Conservation (phyloP, 2,329 filamentous ascomycete species). For the Sporothrix curviconia region DNA sequence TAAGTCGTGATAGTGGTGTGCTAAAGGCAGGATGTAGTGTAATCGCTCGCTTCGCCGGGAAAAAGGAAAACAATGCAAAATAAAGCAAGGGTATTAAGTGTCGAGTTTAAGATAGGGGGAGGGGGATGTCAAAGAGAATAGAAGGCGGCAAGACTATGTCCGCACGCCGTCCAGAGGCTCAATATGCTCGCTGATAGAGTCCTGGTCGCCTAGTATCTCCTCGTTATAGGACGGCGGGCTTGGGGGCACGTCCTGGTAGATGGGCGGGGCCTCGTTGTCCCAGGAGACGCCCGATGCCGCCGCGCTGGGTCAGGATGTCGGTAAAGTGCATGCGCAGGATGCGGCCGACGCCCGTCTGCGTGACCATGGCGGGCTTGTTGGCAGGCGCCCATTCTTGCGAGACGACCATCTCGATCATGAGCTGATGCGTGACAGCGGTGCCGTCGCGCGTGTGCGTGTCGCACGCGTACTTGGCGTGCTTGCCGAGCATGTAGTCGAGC, state of each 20-base stretch:
- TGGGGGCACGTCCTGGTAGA: conserved; percentile 88
- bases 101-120: not conserved
- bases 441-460: conserved; percentile 70
- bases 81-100: not conserved
- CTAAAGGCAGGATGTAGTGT: not conserved
- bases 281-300: conserved; percentile 86
- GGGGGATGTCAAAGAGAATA: not conserved
- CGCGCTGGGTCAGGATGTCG: conserved; percentile 72
- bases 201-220: conserved; percentile 22
- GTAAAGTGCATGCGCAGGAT: conserved; percentile 91
- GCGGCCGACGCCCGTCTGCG: conserved; percentile 81
- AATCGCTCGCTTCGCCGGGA: not conserved
- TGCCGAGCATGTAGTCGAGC: conserved; percentile 64
- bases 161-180: conserved; percentile 28
- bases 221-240: conserved; percentile 67
- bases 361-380: conserved; percentile 60
- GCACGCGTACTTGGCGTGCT: conserved; percentile 61
- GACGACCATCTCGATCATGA: conserved; percentile 90
- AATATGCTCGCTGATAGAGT: conserved; percentile 32
- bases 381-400: conserved; percentile 80
- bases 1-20: not conserved
- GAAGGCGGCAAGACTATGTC: not conserved
- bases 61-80: not conserved
- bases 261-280: conserved; percentile 91
- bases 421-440: conserved; percentile 72